phyloP scores from a whole-genome alignment of 768 basidiomycete genomes.

The Lentinula aciculospora region DNA sequence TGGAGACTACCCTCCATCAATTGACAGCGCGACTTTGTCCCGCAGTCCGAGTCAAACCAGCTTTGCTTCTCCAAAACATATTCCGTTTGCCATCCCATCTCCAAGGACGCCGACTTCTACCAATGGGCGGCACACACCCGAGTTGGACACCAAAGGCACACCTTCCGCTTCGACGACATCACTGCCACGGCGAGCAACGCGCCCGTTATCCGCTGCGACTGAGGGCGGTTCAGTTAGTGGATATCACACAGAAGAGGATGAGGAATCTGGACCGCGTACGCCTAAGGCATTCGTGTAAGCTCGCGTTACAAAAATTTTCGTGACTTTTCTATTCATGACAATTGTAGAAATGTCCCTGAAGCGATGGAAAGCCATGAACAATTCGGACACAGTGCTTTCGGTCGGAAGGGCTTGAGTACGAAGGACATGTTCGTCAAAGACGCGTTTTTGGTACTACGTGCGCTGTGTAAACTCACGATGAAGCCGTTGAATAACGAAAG shows the following conservation, averaged over 20 bases:
- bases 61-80: constrained; percentile 11
- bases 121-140: background rate
- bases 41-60: constrained; percentile 14
- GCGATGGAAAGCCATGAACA: constrained; percentile 6
- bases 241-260: background rate
- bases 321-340: background rate
- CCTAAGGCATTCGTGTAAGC: constrained; percentile 5
- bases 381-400: background rate
- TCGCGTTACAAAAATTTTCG: background rate
- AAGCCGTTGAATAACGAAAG: constrained; percentile 93
- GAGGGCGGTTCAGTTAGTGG: background rate
- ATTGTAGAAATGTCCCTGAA: background rate
- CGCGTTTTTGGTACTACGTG: constrained; percentile 95
- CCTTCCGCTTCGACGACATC: constrained; percentile 1
- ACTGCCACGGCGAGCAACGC: background rate
- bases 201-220: background rate
- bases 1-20: constrained; percentile 17
- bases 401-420: constrained; percentile 38
- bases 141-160: background rate
- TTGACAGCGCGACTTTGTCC: constrained; percentile 15
- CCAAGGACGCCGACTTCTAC: background rate
- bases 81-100: constrained; percentile 4
- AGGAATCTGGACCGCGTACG: background rate
- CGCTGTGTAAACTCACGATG: constrained; percentile 97
- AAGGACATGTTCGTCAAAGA: constrained; percentile 95